phyloP scores from a whole-genome alignment of 225 moss, liverwort and hornwort species.

The Rhytidiadelphus loreus region DNA sequence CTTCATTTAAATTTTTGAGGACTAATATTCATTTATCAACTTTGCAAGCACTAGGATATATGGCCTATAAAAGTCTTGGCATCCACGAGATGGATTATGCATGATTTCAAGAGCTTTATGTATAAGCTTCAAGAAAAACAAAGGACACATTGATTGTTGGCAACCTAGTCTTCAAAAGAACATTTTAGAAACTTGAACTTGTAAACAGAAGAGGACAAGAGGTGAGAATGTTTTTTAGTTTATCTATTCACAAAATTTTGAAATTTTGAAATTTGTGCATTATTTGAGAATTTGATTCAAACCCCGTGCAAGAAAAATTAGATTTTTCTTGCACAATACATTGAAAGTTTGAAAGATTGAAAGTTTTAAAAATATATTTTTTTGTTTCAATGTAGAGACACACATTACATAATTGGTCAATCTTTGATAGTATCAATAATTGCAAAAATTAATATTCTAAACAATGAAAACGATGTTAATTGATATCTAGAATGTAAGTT shows the following conservation, averaged over 20 bases:
- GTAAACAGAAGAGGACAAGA: fast-evolving
- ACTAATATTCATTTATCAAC: neutral
- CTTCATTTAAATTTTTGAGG: neutral
- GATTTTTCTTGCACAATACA: neutral
- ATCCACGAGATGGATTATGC: neutral
- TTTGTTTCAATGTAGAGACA: neutral
- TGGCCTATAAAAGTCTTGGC: neutral
- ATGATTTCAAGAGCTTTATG: neutral
- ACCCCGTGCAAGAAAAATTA: neutral
- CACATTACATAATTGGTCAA: neutral
- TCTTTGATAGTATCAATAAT: neutral
- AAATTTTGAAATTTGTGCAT: neutral
- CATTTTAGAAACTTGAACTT: neutral
- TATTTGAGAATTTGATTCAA: neutral
- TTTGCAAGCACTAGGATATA: neutral
- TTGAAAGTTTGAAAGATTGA: neutral
- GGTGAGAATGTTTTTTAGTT: fast-evolving
- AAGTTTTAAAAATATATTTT: neutral
- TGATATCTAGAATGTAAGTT: too few relatives aligned
- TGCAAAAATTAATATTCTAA: neutral
- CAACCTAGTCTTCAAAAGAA: neutral
- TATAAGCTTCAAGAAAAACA: neutral
- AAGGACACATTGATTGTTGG: fast-evolving
- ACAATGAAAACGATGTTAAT: too few relatives aligned
- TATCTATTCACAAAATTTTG: neutral